Conservation (phyloP, 768 basidiomycete genomes). For the Butyriboletus loyo region DNA sequence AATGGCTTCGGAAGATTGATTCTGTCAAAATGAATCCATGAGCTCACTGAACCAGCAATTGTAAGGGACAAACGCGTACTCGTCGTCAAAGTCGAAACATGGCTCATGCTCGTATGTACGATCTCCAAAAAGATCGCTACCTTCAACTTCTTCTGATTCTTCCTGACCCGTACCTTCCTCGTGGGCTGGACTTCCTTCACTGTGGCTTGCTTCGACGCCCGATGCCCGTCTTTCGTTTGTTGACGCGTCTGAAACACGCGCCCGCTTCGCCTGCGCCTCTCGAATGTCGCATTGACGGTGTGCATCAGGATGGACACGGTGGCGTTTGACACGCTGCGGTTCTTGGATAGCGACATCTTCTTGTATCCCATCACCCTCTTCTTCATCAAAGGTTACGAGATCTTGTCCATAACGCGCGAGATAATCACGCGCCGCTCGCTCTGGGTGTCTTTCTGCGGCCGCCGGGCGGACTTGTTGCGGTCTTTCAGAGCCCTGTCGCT, state of each 20-base stretch:
- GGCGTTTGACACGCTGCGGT: constrained; percentile 14
- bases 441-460: background rate
- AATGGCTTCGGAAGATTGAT: background rate
- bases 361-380: background rate
- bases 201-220: background rate
- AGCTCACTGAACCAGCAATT: background rate
- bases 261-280: constrained; percentile 12
- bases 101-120: background rate
- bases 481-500: background rate
- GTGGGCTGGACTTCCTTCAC: background rate
- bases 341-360: background rate
- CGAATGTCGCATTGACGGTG: background rate
- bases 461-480: background rate
- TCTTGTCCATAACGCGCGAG: background rate
- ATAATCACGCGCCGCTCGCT: background rate
- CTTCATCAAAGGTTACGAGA: constrained; percentile 1
- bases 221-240: background rate
- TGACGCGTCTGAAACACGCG: constrained; percentile 1
- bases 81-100: background rate
- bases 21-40: constrained; percentile 3
- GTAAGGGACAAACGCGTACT: constrained; percentile 10
- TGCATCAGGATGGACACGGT: constrained; percentile 6
- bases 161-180: background rate
- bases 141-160: constrained; percentile 11
- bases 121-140: constrained; percentile 24